Evolutionary conservation across 2,329 filamentous ascomycete genomes (phyloP).

Genomic region (Shiraia bambusicola): DNA sequence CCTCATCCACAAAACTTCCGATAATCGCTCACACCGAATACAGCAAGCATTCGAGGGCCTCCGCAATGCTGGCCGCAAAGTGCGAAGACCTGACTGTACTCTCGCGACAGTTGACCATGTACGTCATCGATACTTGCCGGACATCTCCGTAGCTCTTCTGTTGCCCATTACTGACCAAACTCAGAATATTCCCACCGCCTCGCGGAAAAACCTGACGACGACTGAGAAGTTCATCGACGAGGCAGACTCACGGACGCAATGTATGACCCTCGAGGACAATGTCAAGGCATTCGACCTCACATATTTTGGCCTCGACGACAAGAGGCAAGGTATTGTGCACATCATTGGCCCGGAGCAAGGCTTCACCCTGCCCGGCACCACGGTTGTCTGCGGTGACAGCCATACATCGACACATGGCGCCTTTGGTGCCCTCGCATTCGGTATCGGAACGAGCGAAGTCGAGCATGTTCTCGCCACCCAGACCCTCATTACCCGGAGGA

Average conservation of each 20-base stretch:
- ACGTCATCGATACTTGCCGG: constrained; percentile 44
- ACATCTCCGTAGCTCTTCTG: neutral
- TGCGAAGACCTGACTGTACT: constrained; percentile 94
- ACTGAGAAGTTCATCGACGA: constrained; percentile 93
- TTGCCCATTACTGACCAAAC: constrained; percentile 12
- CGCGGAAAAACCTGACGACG: constrained; percentile 90
- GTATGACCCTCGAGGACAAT: constrained; percentile 93
- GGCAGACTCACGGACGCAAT: constrained; percentile 89
- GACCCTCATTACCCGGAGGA: constrained; percentile 88
- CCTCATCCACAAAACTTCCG: neutral
- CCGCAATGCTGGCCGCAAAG: constrained; percentile 81
- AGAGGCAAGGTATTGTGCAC: constrained; percentile 97
- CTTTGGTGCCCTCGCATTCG: constrained; percentile 91
- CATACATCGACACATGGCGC: constrained; percentile 98
- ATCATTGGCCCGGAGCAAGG: constrained; percentile 98
- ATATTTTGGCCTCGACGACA: constrained; percentile 95
- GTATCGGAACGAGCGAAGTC: constrained; percentile 97
- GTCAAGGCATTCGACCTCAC: constrained; percentile 95
- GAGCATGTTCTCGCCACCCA: constrained; percentile 98
- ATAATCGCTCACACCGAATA: constrained; percentile 17
- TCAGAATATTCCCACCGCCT: constrained; percentile 89
- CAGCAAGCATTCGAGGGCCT: constrained; percentile 97
- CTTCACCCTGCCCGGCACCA: constrained; percentile 95
- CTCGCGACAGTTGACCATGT: constrained; percentile 96
- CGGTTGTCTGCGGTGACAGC: constrained; percentile 95